Conservation (phyloP, 2,329 filamentous ascomycete species). For the Chrysosporium queenslandicum region DNA sequence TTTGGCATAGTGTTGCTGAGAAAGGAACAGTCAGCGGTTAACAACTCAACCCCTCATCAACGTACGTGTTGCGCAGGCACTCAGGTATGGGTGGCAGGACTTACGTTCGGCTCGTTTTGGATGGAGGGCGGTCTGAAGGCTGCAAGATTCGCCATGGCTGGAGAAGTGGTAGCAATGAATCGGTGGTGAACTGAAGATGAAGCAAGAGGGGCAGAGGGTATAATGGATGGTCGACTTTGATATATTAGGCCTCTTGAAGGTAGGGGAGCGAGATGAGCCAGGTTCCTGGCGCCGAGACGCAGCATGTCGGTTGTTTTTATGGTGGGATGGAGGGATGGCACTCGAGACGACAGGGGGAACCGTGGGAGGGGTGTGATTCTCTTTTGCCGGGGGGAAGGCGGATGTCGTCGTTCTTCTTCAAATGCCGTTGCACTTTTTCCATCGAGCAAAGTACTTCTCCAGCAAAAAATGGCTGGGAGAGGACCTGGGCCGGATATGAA, state of each 20-base stretch:
- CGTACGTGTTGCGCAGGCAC: not conserved
- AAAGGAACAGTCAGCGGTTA: not conserved
- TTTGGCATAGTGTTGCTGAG: constrained; percentile 77
- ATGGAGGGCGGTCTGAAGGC: constrained; percentile 80
- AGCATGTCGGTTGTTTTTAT: constrained; percentile 2
- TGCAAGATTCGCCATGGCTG: constrained; percentile 51
- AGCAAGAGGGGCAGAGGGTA: not conserved
- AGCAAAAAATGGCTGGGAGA: constrained; percentile 4
- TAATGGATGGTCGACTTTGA: not conserved
- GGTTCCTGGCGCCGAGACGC: constrained; percentile 5
- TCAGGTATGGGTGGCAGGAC: constrained; percentile 34
- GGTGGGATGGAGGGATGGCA: not conserved
- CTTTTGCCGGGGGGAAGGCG: not conserved
- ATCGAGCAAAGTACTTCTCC: not conserved
- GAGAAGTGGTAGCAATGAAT: not conserved
- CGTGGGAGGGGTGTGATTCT: not conserved
- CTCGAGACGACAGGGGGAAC: not conserved
- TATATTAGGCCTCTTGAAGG: not conserved
- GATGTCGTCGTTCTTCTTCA: not conserved
- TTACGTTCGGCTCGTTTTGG: constrained; percentile 89
- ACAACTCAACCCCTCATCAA: not conserved
- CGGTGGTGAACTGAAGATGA: constrained; percentile 1
- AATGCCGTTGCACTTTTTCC: not conserved
- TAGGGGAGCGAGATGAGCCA: constrained; percentile 1
- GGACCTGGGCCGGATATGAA: not conserved